A percentile compares a stretch with the other conserved stretches of the same genome.
phyloP scores from a whole-genome alignment of 352 stramenopile species.

The Globisporangium irregulare region DNA sequence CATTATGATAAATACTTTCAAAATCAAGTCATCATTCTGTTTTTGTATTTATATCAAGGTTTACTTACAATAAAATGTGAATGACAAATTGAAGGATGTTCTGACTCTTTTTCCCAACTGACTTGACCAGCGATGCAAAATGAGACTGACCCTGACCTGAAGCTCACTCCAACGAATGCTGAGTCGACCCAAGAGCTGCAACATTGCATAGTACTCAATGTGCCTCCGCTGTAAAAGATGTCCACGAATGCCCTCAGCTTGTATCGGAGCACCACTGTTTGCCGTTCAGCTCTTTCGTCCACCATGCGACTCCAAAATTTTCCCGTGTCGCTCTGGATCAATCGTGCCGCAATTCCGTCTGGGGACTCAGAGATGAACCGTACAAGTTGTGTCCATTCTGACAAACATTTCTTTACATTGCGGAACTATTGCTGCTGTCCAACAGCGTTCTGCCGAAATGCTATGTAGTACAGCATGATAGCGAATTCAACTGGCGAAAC shows the following conservation, averaged over 20 bases:
- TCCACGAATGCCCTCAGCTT: not conserved
- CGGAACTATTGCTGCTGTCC: not conserved
- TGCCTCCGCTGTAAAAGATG: not conserved
- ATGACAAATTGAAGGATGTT: not conserved
- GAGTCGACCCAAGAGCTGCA: not conserved
- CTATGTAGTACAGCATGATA: not conserved
- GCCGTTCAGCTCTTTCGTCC: not conserved
- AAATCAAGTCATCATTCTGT: not conserved
- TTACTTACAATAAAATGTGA: not conserved
- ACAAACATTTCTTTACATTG: not conserved
- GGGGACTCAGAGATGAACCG: not conserved
- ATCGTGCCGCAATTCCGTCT: conserved; percentile 5
- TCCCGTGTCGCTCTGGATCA: not conserved
- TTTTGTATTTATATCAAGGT: not conserved
- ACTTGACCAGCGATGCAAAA: not conserved
- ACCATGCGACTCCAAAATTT: conserved; percentile 2
- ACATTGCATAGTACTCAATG: not conserved
- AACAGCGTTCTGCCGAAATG: not conserved
- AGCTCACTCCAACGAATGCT: not conserved
- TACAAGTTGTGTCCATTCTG: conserved; percentile 5
- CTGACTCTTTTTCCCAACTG: not conserved
- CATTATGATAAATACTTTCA: not conserved
- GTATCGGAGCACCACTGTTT: not conserved
- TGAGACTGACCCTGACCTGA: not conserved
- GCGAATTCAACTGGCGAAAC: not conserved